Conservation (phyloP, 305 asterid species). For the Solanum chacoense region DNA sequence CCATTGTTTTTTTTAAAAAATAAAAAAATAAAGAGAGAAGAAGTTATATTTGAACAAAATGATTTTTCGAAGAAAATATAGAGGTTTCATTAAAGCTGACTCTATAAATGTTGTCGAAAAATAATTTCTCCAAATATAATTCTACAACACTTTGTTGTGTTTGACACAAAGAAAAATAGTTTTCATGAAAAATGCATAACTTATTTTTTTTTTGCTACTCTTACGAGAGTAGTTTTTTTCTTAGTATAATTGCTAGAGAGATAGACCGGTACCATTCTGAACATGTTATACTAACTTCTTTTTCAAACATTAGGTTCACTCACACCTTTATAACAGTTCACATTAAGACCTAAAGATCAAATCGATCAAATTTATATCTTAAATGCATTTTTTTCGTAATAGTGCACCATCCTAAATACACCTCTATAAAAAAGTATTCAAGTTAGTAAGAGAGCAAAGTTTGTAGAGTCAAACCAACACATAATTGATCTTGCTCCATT, state of each 20-base stretch:
- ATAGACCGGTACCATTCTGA: background rate
- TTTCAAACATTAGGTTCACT: background rate
- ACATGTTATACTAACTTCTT: background rate
- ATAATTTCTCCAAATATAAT: background rate
- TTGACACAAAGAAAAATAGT: background rate
- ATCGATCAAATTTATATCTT: too few relatives aligned
- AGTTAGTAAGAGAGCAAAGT: background rate
- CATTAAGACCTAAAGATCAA: too few relatives aligned
- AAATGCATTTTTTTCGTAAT: too few relatives aligned
- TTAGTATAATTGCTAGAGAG: background rate
- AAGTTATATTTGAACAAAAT: background rate
- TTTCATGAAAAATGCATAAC: background rate
- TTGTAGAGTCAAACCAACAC: background rate
- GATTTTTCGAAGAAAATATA: background rate
- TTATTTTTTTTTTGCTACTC: background rate
- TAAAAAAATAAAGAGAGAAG: too few relatives aligned
- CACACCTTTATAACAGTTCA: too few relatives aligned
- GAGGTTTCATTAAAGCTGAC: background rate
- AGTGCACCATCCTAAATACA: too few relatives aligned
- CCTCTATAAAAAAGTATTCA: too few relatives aligned
- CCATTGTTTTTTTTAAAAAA: background rate
- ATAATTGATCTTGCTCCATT: background rate
- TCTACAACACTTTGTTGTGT: background rate
- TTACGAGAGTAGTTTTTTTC: background rate
- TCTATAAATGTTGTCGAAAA: background rate